Conservation (phyloP, 1,284 basidiomycete species). For the Cryptococcus sp. region DNA sequence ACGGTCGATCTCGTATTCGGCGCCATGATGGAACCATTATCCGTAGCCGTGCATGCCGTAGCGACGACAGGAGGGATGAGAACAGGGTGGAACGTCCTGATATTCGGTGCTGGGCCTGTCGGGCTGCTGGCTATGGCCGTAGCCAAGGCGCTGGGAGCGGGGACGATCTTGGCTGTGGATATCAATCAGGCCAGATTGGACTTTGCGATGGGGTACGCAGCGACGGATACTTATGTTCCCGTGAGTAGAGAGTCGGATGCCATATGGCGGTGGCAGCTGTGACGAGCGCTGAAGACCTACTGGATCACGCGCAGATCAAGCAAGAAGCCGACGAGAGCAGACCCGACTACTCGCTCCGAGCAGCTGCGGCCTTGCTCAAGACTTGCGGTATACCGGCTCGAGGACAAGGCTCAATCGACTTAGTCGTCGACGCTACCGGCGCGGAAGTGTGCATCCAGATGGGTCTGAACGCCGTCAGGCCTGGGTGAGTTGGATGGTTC, state of each 20-base stretch:
- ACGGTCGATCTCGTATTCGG: constrained; percentile 55
- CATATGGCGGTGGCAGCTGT: too few species aligned
- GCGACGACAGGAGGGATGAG: constrained; percentile 73
- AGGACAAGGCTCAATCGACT: constrained; percentile 58
- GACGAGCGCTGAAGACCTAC: constrained; percentile 6
- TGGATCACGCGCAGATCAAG: constrained; percentile 21
- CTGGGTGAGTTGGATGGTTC: constrained; percentile 58
- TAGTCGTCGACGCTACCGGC: constrained; percentile 64
- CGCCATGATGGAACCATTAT: constrained; percentile 83
- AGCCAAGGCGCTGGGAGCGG: constrained; percentile 82
- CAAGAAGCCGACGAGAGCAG: constrained; percentile 31
- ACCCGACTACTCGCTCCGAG: constrained; percentile 61
- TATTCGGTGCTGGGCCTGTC: constrained; percentile 89
- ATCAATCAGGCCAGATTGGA: constrained; percentile 78
- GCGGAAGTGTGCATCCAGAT: constrained; percentile 65
- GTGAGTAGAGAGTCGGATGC: constrained; percentile 25
- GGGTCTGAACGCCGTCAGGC: constrained; percentile 61
- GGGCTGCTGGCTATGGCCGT: constrained; percentile 91
- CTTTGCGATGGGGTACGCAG: constrained; percentile 86
- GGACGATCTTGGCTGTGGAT: constrained; percentile 78
- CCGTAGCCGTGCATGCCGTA: constrained; percentile 88
- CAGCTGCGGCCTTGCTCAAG: constrained; percentile 54
- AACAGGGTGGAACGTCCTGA: constrained; percentile 69
- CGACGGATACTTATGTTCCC: constrained; percentile 77
- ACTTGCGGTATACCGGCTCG: constrained; percentile 55